These are phyloP conservation scores for Flaveria linearis DNA, from an alignment of 129 eudicot species.

Conservation along the genomic window DNA sequence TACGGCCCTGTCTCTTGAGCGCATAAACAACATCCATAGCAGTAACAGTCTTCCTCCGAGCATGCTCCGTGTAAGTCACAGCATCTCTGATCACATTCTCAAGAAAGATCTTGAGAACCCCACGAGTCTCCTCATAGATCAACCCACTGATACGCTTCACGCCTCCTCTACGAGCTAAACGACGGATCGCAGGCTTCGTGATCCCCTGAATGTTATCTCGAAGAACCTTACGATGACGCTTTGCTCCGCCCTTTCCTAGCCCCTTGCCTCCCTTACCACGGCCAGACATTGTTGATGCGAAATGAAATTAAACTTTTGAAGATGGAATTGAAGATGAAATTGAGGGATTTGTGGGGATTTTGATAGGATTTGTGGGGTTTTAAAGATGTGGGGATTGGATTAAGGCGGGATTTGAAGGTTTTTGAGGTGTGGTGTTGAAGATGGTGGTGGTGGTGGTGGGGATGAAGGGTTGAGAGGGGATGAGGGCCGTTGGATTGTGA, in stretches of 20 bases:
- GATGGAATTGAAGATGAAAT: too few species aligned
- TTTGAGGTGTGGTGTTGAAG: too few species aligned
- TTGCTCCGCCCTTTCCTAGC: constrained; percentile 59
- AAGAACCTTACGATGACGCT: constrained; percentile 56
- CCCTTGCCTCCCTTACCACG: constrained; percentile 59
- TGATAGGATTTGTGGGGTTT: too few species aligned
- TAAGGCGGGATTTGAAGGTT: too few species aligned
- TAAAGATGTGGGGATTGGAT: too few species aligned
- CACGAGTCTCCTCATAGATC: constrained; percentile 59
- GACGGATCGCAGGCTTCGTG: constrained; percentile 55
- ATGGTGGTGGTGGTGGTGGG: too few species aligned
- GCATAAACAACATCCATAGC: constrained; percentile 68
- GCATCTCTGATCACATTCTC: constrained; percentile 56
- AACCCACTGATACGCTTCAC: constrained; percentile 55
- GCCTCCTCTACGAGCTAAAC: constrained; percentile 52
- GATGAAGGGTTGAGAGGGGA: too few species aligned
- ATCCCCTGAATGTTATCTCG: constrained; percentile 60
- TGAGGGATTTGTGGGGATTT: too few species aligned
- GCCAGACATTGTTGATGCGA: too few species aligned
- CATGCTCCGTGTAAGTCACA: constrained; percentile 60
- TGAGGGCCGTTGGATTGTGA: too few species aligned
- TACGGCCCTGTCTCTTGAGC: constrained; percentile 54
- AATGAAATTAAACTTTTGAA: too few species aligned
- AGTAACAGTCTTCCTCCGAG: constrained; percentile 58
- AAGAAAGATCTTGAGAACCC: constrained; percentile 49